Conservation (phyloP, 768 basidiomycete species). For the Leucosporidium creatinivorum region DNA sequence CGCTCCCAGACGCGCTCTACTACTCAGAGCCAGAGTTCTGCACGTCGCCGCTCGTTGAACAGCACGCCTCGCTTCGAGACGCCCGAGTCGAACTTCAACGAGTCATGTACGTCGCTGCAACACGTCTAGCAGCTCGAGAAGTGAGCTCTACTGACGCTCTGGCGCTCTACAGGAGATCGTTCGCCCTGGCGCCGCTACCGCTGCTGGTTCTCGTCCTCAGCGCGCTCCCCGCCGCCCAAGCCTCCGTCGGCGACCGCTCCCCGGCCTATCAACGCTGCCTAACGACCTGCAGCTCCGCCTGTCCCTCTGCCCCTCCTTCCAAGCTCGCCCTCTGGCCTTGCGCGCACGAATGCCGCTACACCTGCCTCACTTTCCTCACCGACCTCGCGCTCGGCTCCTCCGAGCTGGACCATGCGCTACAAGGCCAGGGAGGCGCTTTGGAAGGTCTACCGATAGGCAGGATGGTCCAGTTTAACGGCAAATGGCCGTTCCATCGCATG, state of each 20-base stretch:
- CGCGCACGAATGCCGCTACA: constrained; percentile 76
- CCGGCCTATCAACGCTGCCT: constrained; percentile 53
- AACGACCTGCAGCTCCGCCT: constrained; percentile 44
- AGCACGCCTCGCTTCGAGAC: no score
- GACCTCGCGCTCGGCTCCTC: constrained; percentile 3
- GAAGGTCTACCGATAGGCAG: constrained; percentile 31
- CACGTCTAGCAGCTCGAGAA: no score
- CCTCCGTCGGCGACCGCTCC: constrained; percentile 51
- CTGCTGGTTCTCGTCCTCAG: background rate
- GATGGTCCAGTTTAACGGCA: constrained; percentile 80
- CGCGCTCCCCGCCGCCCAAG: background rate
- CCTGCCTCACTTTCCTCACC: constrained; percentile 53
- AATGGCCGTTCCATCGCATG: constrained; percentile 91
- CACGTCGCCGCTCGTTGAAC: no score
- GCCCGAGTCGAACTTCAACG: no score
- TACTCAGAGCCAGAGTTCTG: no score
- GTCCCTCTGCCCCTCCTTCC: constrained; percentile 46
- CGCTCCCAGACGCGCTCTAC: no score
- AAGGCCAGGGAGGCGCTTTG: constrained; percentile 45
- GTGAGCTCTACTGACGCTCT: no score
- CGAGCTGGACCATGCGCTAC: background rate
- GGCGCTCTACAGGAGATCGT: no score
- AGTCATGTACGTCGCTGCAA: no score
- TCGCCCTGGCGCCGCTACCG: no score
- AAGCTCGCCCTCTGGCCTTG: constrained; percentile 76